Conservation (phyloP, 2,329 filamentous ascomycete genomes). For the Metarhizium album region DNA sequence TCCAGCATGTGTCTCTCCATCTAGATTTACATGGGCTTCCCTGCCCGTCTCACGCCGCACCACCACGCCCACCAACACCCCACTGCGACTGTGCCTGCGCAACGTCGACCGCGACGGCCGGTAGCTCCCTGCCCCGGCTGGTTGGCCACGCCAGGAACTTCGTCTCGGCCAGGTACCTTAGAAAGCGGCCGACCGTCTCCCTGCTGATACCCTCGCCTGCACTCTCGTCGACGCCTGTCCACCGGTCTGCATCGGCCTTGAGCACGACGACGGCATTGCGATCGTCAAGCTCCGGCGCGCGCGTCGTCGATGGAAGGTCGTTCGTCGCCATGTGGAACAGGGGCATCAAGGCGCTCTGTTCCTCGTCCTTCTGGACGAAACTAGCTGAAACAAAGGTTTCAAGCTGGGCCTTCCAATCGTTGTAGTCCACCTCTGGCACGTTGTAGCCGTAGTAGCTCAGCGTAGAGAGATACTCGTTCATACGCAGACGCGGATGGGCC, state of each 20-base stretch:
- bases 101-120: neutral
- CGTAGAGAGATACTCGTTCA: conserved; percentile 51
- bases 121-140: conserved; percentile 9
- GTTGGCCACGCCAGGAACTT: conserved; percentile 20
- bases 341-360: conserved; percentile 35
- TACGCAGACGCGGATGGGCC: conserved; percentile 50
- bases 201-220: conserved; percentile 25
- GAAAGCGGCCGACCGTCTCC: conserved; percentile 16
- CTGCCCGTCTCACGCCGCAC: neutral
- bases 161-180: conserved; percentile 19
- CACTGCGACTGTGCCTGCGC: neutral
- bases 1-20: too few species aligned
- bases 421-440: conserved; percentile 65
- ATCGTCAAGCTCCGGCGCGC: conserved; percentile 53
- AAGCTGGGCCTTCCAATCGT: conserved; percentile 19
- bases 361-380: conserved; percentile 14
- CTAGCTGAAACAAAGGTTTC: conserved; percentile 18
- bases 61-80: neutral
- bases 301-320: conserved; percentile 54
- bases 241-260: conserved; percentile 47
- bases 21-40: too few species aligned
- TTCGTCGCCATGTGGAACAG: conserved; percentile 58
- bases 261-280: conserved; percentile 54
- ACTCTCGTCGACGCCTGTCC: conserved; percentile 46
- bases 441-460: conserved; percentile 63